Percentiles rank a stretch among this genome's conserved stretches.
Evolutionary conservation across 352 stramenopile species (phyloP).

Genomic region (Phytophthora foliorum): DNA sequence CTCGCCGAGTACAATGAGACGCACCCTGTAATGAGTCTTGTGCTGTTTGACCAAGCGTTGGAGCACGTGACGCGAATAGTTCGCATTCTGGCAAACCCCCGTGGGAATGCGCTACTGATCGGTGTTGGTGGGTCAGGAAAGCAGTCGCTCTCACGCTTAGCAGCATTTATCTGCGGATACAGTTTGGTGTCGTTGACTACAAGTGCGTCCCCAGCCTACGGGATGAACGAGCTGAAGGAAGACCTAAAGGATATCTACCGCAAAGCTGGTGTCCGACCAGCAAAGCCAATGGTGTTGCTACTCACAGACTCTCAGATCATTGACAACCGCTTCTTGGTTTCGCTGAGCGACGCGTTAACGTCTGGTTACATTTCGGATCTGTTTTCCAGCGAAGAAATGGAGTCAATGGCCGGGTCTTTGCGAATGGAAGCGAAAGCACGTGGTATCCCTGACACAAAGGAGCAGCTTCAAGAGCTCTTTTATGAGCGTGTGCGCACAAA

Average conservation of each 20-base stretch:
- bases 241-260: constrained; percentile 92
- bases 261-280: constrained; percentile 87
- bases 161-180: constrained; percentile 90
- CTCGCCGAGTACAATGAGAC: constrained; percentile 93
- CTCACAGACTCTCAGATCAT: constrained; percentile 91
- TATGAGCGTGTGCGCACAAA: constrained; percentile 89
- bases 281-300: constrained; percentile 88
- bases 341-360: constrained; percentile 88
- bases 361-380: constrained; percentile 84
- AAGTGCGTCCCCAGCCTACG: constrained; percentile 67
- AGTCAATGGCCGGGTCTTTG: constrained; percentile 83
- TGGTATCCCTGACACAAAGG: constrained; percentile 90
- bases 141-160: constrained; percentile 91
- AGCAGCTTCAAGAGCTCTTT: constrained; percentile 93
- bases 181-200: constrained; percentile 72
- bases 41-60: constrained; percentile 93
- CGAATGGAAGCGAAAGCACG: constrained; percentile 85
- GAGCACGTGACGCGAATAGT: constrained; percentile 92
- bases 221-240: constrained; percentile 84
- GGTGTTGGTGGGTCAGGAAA: constrained; percentile 90
- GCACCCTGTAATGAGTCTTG: constrained; percentile 93
- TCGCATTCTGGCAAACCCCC: constrained; percentile 78
- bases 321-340: constrained; percentile 89
- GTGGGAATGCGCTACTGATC: constrained; percentile 89
- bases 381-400: constrained; percentile 90